Evolutionary conservation across 129 eudicot genomes (phyloP).

Genomic region (Silybum marianum): DNA sequence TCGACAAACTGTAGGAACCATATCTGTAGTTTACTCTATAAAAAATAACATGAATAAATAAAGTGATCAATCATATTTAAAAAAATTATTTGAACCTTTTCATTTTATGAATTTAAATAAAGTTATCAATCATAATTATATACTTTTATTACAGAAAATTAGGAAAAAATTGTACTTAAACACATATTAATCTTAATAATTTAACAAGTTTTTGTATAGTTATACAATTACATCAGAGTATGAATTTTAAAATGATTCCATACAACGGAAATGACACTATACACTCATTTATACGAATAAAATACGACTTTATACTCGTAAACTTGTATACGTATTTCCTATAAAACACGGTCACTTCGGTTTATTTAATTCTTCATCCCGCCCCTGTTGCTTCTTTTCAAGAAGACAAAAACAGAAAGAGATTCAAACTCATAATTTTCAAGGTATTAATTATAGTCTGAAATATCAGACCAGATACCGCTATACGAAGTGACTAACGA

Average conservation of each 20-base stretch:
- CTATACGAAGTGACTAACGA: conserved; percentile 33
- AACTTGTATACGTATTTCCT: conserved; percentile 24
- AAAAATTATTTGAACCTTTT: no score
- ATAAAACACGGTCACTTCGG: background rate
- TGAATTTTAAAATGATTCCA: conserved; percentile 10
- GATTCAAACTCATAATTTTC: conserved; percentile 17
- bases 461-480: background rate
- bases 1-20: no score
- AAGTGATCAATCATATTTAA: no score
- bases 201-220: background rate
- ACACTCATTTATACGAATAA: background rate
- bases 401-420: background rate
- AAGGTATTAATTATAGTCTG: background rate
- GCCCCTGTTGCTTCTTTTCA: background rate
- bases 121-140: no score
- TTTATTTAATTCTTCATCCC: conserved; percentile 10
- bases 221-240: conserved; percentile 17
- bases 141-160: background rate
- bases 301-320: conserved; percentile 23
- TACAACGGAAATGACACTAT: conserved; percentile 23
- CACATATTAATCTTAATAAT: background rate
- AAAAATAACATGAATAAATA: no score
- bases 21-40: no score
- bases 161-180: background rate
- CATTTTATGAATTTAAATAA: no score